phyloP scores from a whole-genome alignment of 768 basidiomycete genomes.

The Psilocybe sp. region DNA sequence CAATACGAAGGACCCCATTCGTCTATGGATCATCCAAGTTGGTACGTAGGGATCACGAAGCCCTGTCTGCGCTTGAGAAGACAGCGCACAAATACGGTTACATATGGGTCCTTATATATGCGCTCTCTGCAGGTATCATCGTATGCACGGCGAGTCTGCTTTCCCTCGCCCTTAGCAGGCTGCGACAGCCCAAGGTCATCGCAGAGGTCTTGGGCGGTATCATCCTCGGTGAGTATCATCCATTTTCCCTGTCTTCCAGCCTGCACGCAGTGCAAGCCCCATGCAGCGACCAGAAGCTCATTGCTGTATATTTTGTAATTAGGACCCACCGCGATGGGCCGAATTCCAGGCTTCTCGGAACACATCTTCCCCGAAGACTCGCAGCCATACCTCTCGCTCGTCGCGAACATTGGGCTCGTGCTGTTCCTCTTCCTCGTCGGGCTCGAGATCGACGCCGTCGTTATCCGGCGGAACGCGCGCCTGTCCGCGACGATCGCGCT shows the following conservation, averaged over 20 bases:
- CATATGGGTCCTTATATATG: conserved; percentile 9
- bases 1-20: conserved; percentile 66
- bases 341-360: conserved; percentile 85
- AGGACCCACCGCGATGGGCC: conserved; percentile 60
- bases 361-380: conserved; percentile 79
- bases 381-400: conserved; percentile 75
- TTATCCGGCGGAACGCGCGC: conserved; percentile 77
- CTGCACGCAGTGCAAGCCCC: too few species aligned
- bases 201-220: conserved; percentile 88
- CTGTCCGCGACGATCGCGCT: conserved; percentile 68
- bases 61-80: background rate
- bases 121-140: conserved; percentile 62
- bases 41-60: conserved; percentile 40
- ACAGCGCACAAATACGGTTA: background rate
- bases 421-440: conserved; percentile 93
- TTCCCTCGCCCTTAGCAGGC: conserved; percentile 62
- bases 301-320: background rate
- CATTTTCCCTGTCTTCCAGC: background rate
- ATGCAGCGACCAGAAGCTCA: background rate
- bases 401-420: conserved; percentile 85
- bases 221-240: conserved; percentile 54
- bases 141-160: conserved; percentile 70
- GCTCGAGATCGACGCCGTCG: conserved; percentile 77
- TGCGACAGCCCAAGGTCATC: conserved; percentile 85
- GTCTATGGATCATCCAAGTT: conserved; percentile 77